Evolutionary conservation across 345 rosid genomes (phyloP).

Genomic region (Clarkia xantiana): DNA sequence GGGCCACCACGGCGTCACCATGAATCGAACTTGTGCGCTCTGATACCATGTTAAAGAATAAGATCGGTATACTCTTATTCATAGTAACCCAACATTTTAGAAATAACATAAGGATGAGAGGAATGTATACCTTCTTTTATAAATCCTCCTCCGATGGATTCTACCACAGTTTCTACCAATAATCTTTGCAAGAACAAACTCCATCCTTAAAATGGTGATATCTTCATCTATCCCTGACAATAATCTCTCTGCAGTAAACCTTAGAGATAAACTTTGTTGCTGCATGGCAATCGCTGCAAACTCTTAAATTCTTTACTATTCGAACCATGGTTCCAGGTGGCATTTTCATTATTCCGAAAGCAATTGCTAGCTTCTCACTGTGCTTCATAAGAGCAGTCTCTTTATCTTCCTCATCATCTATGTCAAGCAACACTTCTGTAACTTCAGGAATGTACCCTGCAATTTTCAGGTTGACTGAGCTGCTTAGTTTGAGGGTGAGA

Average conservation of each 20-base stretch:
- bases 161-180: constrained; percentile 10
- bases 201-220: constrained; percentile 27
- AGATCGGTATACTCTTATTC: too few species aligned
- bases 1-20: too few species aligned
- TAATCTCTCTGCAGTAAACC: constrained; percentile 19
- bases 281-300: constrained; percentile 19
- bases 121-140: too few species aligned
- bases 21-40: too few species aligned
- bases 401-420: constrained; percentile 22
- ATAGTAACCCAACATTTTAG: too few species aligned
- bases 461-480: constrained; percentile 12
- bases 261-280: constrained; percentile 23
- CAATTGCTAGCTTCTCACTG: constrained; percentile 13
- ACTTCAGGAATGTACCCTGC: constrained; percentile 20
- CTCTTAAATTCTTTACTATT: constrained; percentile 20
- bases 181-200: constrained; percentile 22
- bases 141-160: too few species aligned
- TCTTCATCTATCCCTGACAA: constrained; percentile 20
- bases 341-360: constrained; percentile 19
- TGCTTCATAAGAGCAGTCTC: constrained; percentile 17
- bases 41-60: too few species aligned
- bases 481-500: constrained; percentile 14
- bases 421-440: constrained; percentile 22
- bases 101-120: too few species aligned
- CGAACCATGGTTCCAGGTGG: constrained; percentile 17